Evolutionary conservation across 345 rosid genomes (phyloP), one percentile per base, ranked within the genome.

Genomic region (Gossypium australe): DNA sequence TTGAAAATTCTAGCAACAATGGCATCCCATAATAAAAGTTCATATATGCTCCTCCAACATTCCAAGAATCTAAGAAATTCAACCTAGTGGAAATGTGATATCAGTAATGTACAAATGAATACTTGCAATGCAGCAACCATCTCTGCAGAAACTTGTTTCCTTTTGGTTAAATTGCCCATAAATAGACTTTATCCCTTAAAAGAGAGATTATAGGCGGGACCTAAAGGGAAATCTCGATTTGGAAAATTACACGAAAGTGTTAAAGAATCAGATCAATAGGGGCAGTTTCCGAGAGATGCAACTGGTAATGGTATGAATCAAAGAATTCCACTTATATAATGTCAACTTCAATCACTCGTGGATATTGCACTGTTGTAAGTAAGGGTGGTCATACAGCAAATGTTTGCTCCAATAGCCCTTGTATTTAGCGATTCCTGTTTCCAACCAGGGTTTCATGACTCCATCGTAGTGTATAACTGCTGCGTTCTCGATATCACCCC

Each of bases 381-480:
- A 78, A 22, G 86, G 84, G 73, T 86, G 81, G 63, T 84, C 78
- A 75, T 80, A 85, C 7, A 84, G 86, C 49, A 95, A 75, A 73
- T 89, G 85, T 59, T 73, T 82, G 82, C 84, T 85, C 99, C 99
- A 95, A 71, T 88, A 87, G 56, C 80, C 80, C 82, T 87, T 95
- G 77, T 90, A 90, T 82, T 87, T 87, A 4, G 77, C 79, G 74
- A 91, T 82, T 73, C 89, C 99, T 4, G 91, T 89, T 48, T 95
- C 97, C 67, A 91, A 83, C 99, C 99, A 95, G 12, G 99, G 99
- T 82, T 95, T 93, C 97, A 85, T 88, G 76, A 89, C 81, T 67
- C 99, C 99, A 58, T 91, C 90, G 43, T 84, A 95, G 80, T 95
- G 99, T 78, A 92, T 81, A 70, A 96, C 98, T 12, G 97, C 97